Conservation (phyloP, 2,329 filamentous ascomycete species). For the Coniochaeta ligniaria region DNA sequence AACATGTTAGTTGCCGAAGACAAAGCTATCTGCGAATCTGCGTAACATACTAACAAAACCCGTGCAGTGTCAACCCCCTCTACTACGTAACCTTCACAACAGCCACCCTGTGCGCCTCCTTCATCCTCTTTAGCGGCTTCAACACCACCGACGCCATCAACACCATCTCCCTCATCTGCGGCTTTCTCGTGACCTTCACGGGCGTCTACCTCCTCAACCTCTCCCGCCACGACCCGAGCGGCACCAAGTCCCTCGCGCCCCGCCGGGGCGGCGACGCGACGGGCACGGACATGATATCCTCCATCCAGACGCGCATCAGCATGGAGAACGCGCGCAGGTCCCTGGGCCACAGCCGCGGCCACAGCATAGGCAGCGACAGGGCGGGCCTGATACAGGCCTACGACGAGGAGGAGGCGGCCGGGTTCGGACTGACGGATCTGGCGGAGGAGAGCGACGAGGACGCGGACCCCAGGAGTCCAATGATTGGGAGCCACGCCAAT, state of each 20-base stretch:
- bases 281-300: conserved; percentile 85
- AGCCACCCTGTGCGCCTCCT: conserved; percentile 86
- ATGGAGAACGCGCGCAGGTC: conserved; percentile 80
- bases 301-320: conserved; percentile 81
- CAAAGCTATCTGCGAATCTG: background rate
- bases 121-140: conserved; percentile 93
- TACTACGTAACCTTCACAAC: conserved; percentile 99
- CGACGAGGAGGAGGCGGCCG: conserved; percentile 70
- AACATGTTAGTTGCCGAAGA: conserved; percentile 68
- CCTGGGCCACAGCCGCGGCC: conserved; percentile 38
- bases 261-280: conserved; percentile 63
- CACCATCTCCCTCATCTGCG: conserved; percentile 84
- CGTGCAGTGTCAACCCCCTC: conserved; percentile 77
- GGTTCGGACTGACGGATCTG: conserved; percentile 72
- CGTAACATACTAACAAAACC: conserved; percentile 16
- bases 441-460: conserved; percentile 70
- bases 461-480: conserved; percentile 21
- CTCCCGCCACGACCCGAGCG: conserved; percentile 85
- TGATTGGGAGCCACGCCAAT: conserved; percentile 28
- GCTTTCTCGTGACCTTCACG: conserved; percentile 90
- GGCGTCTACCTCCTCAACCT: conserved; percentile 94
- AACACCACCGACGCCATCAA: conserved; percentile 90
- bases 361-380: conserved; percentile 61
- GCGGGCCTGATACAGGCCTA: conserved; percentile 83
- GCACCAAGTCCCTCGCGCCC: conserved; percentile 56